Base-by-base conservation (phyloP, 768 basidiomycete genomes). In the Russula compacta region DNA sequence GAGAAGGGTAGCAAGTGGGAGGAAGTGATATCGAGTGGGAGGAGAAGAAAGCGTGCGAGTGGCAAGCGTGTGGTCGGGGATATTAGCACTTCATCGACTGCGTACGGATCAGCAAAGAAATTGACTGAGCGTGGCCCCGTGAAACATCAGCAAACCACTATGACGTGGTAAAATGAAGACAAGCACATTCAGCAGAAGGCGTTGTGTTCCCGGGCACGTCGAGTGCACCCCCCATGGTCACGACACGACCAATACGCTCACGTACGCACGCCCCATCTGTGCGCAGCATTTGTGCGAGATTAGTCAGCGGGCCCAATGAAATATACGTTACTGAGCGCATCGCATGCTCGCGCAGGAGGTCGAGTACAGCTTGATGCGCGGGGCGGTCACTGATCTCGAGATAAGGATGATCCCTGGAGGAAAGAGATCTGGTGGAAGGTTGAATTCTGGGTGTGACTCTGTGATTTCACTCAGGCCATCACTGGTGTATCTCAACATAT, bases 211-310 rank as follows among this genome's bases (percentile, higher is more conserved):
- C 94, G 0, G 94, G 92, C 36, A 92, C 89, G 65, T 95, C 92
- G 24, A 98, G 71, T 2, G 92, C 88, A 14, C 92, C 94, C n/a
- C 94, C 94, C 92, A 98, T 95, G 70, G 84, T 86, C 21, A 94
- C 74, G 8, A 98, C 75, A n/a, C 85, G 79, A 5, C 85, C 89
- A 33, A 92, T 80, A 46, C 81, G 81, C 12, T 79, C 72, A 8
- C 73, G 72, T 35, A 93, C 75, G 11, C 79, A 73, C 39, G 75
- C 69, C 10, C 80, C 77, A 65, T 90, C 79, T 46, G 75, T 67
- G 7, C 78, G 79, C 70, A 89, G 74, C 60, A 89, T 76, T 38
- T 76, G 73, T 1, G 91, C 90, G 36, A 98, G 77, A 67, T 87
- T 92, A 11, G 92, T 95, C 56, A 90, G 78, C 46, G 89, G 86